Evolutionary conservation across 441 rosid species (phyloP), one percentile per base, ranked within the genome.

Genomic region (Adansonia rubrostipa): DNA sequence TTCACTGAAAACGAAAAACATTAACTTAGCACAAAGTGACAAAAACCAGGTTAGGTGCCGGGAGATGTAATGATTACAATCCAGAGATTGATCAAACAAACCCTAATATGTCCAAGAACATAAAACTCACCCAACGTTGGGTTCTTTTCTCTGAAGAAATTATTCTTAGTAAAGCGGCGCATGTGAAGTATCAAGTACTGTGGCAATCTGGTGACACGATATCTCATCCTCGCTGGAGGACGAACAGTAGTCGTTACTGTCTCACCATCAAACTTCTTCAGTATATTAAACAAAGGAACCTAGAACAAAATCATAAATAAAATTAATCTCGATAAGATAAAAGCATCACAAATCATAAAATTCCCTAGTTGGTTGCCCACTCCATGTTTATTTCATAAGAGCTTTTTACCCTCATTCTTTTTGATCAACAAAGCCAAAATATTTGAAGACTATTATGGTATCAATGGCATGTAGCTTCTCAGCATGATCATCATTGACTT

Each of bases 231-330:
- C 36, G 97, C 96, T 45, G 82, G 91, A 65, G 97, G 98, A 73
- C 98, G 97, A 68, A 96, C 98, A 77, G 91, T 95, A 81, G 92
- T 95, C 24, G 99, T 96, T 81, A 92, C 84, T 3, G 87, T 72
- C 81, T 92, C 97, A 77, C 99, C 98, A 84, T 94, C 99, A 85
- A 90, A 94, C 86, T 96, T 96, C 92, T 96, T 94, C 83, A 96
- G 80, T 75, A 92, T 86, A 81, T 92, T 93, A 51, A 93, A 93
- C 57, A 94, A 85, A 78, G 97, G 96, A 79, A 96, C 97, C 99
- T 96, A 82, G 70, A 65, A 81, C 28, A 78, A 77, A 61, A 62
- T 54, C 20, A 20, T 8, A 24, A 56, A 15, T 33, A 3, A 68
- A 47, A 47, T 67, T 67, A 44, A 45, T 69, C 56, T 69, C 17